phyloP scores from a whole-genome alignment of 2,329 filamentous ascomycete genomes.

The Penicillium freii region DNA sequence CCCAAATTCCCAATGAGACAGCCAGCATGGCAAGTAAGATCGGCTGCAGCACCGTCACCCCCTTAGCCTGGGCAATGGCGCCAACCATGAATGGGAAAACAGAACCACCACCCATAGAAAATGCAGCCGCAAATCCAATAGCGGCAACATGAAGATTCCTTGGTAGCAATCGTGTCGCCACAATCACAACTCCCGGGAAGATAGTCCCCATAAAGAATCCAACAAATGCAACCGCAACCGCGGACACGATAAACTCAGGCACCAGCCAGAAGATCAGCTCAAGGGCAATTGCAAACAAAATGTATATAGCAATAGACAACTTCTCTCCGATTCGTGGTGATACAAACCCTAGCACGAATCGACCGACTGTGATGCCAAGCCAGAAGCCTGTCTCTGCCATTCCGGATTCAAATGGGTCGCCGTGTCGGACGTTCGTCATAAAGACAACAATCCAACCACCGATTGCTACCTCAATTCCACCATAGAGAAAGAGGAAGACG shows the following conservation, averaged over 20 bases:
- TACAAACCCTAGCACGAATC: conserved; percentile 55
- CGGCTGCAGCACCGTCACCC: conserved; percentile 58
- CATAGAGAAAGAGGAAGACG: conserved; percentile 59
- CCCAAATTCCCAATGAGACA: conserved; percentile 19
- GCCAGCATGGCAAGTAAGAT: conserved; percentile 52
- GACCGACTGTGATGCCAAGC: conserved; percentile 72
- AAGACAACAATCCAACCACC: conserved; percentile 73
- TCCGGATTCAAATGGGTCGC: conserved; percentile 64
- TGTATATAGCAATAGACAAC: conserved; percentile 59
- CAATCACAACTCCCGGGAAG: conserved; percentile 70
- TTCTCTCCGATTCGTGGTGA: conserved; percentile 48
- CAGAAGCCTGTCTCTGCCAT: conserved; percentile 74
- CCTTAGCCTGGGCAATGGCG: conserved; percentile 49
- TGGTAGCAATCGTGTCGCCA: conserved; percentile 68
- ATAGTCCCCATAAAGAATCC: conserved; percentile 76
- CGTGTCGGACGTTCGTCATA: conserved; percentile 68
- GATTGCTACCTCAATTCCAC: conserved; percentile 20
- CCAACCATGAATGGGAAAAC: conserved; percentile 42
- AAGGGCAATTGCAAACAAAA: conserved; percentile 60
- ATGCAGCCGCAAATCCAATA: conserved; percentile 72
- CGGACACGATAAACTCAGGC: conserved; percentile 67
- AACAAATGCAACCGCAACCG: conserved; percentile 66
- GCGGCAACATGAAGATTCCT: conserved; percentile 68
- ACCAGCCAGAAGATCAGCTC: conserved; percentile 78
- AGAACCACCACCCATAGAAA: conserved; percentile 67